Evolutionary conservation across 192 early-diverging fungal genomes (phyloP), one percentile per base, ranked within the genome.

Genomic region (Obelidium mucronatum): DNA sequence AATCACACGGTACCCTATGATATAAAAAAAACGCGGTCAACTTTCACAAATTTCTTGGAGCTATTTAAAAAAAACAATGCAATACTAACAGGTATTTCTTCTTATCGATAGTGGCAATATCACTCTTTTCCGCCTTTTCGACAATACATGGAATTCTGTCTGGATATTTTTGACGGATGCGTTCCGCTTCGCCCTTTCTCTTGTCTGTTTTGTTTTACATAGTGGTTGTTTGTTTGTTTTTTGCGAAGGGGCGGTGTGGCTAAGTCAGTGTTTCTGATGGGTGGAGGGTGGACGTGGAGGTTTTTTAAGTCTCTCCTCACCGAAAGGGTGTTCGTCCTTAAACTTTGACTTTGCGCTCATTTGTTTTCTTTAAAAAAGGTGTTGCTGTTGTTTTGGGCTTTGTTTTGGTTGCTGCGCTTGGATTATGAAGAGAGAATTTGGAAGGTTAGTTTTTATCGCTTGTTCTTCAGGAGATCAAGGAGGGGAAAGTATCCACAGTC

Each of bases 141-240:
- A 88, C 86, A 67, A 88, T 87, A 79, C 86, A 87, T 35, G 86
- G 86, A 55, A 87, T 82, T 48, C 86, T 70, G 76, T 87, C 86
- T n/a, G 97, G 95, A 80, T 98, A 98, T 88, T 98, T 98, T 82
- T 92, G 89, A 59, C 95, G 90, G 81, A 98, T 98, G 67, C 96
- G 89, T 73, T 98, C 95, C 62, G 96, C 95, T 86, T 98, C 97
- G 34, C 88, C 90, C 85, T 97, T 96, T 81, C 97, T 91, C 84
- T 97, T 97, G 74, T 98, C 97, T 94, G 85, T 78, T 73, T 40
- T 22, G 34, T 34, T n/a, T n/a, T n/a, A n/a, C n/a, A n/a, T n/a
- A n/a, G n/a, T n/a, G n/a, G n/a, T n/a, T n/a, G n/a, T n/a, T n/a
- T n/a, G n/a, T 59, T 33, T 1, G 59, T 22, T 37, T 54, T 26